These are phyloP conservation scores for Cladosporium velox DNA, from an alignment of 2,329 filamentous ascomycete genomes.

Conservation along the genomic window DNA sequence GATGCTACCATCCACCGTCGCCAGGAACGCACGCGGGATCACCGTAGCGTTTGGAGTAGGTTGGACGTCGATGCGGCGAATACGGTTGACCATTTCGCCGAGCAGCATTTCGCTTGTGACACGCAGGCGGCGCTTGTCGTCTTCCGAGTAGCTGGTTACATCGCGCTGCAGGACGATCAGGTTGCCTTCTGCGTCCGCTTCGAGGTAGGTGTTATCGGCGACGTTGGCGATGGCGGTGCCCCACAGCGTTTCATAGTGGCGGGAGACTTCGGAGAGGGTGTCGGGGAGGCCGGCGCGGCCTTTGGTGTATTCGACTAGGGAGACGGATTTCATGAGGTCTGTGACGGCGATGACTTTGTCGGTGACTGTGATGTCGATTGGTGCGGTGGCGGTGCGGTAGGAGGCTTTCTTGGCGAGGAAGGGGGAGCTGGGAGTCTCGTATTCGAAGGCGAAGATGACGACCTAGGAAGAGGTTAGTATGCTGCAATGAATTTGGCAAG, in stretches of 20 bases:
- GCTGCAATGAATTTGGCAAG: neutral
- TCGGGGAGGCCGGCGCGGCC: constrained; percentile 54
- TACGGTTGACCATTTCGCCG: constrained; percentile 91
- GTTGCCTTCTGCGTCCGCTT: constrained; percentile 86
- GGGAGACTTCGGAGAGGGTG: constrained; percentile 70
- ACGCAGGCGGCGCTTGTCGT: constrained; percentile 71
- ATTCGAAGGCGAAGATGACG: constrained; percentile 60
- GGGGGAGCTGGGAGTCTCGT: constrained; percentile 55
- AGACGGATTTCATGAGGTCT: constrained; percentile 91
- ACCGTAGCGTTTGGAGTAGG: constrained; percentile 67
- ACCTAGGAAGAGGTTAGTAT: constrained; percentile 45
- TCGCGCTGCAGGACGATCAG: constrained; percentile 78
- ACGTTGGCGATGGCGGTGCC: constrained; percentile 74
- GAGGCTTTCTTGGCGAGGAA: constrained; percentile 69
- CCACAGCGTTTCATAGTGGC: constrained; percentile 83
- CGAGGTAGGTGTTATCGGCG: constrained; percentile 73
- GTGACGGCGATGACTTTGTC: constrained; percentile 78
- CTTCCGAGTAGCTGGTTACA: constrained; percentile 67
- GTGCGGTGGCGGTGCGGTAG: constrained; percentile 80
- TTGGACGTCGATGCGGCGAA: constrained; percentile 71
- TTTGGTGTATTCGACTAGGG: constrained; percentile 70
- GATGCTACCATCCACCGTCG: constrained; percentile 86
- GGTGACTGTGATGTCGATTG: constrained; percentile 75
- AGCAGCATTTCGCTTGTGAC: constrained; percentile 80
- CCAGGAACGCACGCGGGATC: constrained; percentile 81